phyloP scores from a whole-genome alignment of 768 basidiomycete species.

The Mrakia frigida region DNA sequence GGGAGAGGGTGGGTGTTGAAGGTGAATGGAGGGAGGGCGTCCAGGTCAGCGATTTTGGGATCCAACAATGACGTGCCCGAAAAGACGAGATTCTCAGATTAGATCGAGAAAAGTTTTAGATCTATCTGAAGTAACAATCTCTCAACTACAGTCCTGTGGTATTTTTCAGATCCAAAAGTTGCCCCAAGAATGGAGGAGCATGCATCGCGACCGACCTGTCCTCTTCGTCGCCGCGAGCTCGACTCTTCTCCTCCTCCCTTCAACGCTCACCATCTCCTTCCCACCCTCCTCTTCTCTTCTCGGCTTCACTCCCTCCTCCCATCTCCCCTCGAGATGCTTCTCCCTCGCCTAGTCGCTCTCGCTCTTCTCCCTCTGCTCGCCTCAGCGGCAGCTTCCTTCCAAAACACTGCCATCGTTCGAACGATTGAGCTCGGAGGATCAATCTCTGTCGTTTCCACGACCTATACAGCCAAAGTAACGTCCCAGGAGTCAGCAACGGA shows the following conservation, averaged over 20 bases:
- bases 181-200: not conserved
- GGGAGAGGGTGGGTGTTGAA: not conserved
- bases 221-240: not conserved
- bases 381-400: constrained; percentile 28
- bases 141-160: not conserved
- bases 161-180: not conserved
- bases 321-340: constrained; percentile 8
- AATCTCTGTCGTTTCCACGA: constrained; percentile 79
- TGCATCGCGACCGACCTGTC: not conserved
- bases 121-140: too few relatives aligned
- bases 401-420: constrained; percentile 71
- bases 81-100: not conserved
- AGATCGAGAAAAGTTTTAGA: too few relatives aligned
- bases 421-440: constrained; percentile 85
- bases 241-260: not conserved
- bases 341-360: constrained; percentile 3
- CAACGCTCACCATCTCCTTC: not conserved
- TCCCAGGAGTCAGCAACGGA: constrained; percentile 55
- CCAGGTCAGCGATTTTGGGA: not conserved
- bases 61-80: not conserved
- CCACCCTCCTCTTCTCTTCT: not conserved
- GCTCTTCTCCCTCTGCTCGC: not conserved
- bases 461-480: constrained; percentile 68
- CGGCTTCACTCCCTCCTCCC: not conserved
- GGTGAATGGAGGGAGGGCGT: not conserved